Percentiles rank a stretch among this genome's conserved stretches.
Evolutionary conservation across 208 protist genomes (phyloP).

Genomic region (Trypanosoma mega): DNA sequence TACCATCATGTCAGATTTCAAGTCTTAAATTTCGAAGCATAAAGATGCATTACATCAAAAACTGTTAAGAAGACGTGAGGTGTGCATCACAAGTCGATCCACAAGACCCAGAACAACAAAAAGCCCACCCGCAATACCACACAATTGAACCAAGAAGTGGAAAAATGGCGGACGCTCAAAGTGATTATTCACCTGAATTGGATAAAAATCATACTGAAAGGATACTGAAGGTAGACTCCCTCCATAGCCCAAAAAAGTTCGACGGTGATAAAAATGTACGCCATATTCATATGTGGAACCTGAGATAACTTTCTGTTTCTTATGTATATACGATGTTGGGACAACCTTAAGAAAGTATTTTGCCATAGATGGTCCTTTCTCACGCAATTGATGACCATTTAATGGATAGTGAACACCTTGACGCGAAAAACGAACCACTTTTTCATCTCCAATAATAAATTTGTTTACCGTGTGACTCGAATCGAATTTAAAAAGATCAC

Average conservation of each 20-base stretch:
- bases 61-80: conserved; percentile 13
- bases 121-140: conserved; percentile 84
- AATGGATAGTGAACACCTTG: conserved; percentile 42
- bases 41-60: conserved; percentile 6
- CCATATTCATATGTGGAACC: conserved; percentile 70
- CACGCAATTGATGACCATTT: conserved; percentile 30
- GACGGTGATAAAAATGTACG: conserved; percentile 42
- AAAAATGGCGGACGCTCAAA: conserved; percentile 60
- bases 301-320: conserved; percentile 7
- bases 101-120: conserved; percentile 83
- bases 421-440: conserved; percentile 61
- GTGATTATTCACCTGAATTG: conserved; percentile 77
- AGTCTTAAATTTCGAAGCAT: conserved; percentile 1
- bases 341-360: conserved; percentile 68
- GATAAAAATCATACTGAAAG: conserved; percentile 59
- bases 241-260: conserved; percentile 29
- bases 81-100: conserved; percentile 44
- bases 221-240: conserved; percentile 44
- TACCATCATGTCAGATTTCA: too few relatives aligned
- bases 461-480: conserved; percentile 64
- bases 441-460: conserved; percentile 60
- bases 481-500: conserved; percentile 57
- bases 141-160: conserved; percentile 79
- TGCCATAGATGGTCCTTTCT: conserved; percentile 33
- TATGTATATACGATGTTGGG: conserved; percentile 54